A percentile compares a stretch with the other conserved stretches of the same genome.
Evolutionary conservation across 352 stramenopile species (phyloP).

Genomic region (Lagenidium giganteum): DNA sequence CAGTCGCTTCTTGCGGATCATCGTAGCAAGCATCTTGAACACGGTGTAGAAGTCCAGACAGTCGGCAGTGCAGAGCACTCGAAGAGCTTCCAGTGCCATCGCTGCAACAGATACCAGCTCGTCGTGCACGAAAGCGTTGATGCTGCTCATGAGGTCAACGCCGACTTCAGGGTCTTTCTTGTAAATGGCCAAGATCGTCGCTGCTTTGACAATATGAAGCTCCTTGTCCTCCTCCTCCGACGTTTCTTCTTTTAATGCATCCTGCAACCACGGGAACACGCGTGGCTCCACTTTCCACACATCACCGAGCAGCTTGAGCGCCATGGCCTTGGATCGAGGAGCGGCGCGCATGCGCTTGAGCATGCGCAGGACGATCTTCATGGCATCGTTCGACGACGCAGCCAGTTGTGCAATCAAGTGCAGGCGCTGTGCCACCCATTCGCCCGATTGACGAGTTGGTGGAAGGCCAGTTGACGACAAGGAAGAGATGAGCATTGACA

Average conservation of each 20-base stretch:
- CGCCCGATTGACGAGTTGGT: slow-evolving; percentile 1
- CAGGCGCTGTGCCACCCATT: slow-evolving; percentile 38
- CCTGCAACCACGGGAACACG: slow-evolving; percentile 56
- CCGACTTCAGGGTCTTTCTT: slow-evolving; percentile 55
- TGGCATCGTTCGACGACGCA: slow-evolving; percentile 56
- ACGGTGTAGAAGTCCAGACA: slow-evolving; percentile 73
- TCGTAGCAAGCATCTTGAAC: slow-evolving; percentile 70
- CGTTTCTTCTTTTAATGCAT: slow-evolving; percentile 34
- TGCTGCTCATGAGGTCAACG: slow-evolving; percentile 57
- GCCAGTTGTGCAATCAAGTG: slow-evolving; percentile 41
- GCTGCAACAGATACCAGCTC: slow-evolving; percentile 37
- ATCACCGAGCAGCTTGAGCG: slow-evolving; percentile 48
- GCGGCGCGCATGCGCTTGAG: slow-evolving; percentile 51
- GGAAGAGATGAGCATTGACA: slow-evolving; percentile 61
- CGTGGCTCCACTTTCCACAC: slow-evolving; percentile 64
- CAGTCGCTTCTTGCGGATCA: slow-evolving; percentile 65
- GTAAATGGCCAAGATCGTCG: slow-evolving; percentile 61
- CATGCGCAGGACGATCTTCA: slow-evolving; percentile 67
- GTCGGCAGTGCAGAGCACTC: slow-evolving; percentile 44
- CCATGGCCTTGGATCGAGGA: slow-evolving; percentile 27
- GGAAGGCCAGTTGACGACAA: slow-evolving; percentile 26
- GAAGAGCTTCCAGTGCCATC: slow-evolving; percentile 65
- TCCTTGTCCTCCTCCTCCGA: slow-evolving; percentile 23
- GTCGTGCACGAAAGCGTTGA: slow-evolving; percentile 58
- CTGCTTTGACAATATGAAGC: slow-evolving; percentile 41